These are phyloP conservation scores for Rhynchosporium agropyri DNA, from an alignment of 2,329 filamentous ascomycete species.

Conservation along the genomic window DNA sequence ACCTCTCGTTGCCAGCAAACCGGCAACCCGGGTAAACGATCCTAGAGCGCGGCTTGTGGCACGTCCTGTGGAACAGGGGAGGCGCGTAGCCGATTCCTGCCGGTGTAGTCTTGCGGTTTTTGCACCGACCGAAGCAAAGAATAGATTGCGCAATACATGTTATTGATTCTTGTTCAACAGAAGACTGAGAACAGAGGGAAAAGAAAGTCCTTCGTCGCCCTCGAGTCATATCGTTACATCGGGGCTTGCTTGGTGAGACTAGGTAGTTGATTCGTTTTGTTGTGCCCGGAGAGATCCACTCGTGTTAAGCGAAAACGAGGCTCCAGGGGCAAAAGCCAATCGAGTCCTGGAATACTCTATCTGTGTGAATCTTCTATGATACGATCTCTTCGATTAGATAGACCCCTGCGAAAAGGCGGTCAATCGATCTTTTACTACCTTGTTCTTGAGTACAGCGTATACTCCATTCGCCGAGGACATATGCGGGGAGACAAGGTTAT, in stretches of 20 bases:
- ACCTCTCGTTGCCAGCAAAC: slow-evolving; percentile 18
- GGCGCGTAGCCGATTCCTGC: slow-evolving; percentile 2
- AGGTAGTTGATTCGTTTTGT: not conserved
- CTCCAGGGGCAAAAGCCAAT: not conserved
- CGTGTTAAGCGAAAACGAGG: not conserved
- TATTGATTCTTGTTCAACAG: not conserved
- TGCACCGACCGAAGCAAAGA: no score
- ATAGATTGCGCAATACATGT: not conserved
- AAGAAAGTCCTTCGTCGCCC: not conserved
- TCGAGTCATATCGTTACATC: not conserved
- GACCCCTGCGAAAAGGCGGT: no score
- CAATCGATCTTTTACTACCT: not conserved
- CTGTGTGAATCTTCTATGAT: not conserved
- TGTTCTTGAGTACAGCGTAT: not conserved
- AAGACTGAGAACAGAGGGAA: not conserved
- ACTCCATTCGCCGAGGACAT: not conserved
- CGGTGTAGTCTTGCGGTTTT: not conserved
- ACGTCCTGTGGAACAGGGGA: not conserved
- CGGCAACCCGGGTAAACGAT: slow-evolving; percentile 21
- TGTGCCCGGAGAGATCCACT: not conserved
- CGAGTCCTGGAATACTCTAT: not conserved
- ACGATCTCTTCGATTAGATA: not conserved
- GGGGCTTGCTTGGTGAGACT: not conserved
- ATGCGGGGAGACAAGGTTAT: not conserved
- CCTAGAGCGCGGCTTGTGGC: slow-evolving; percentile 13